Evolutionary conservation across 2,329 filamentous ascomycete genomes (phyloP), one percentile per base, ranked within the genome.

Genomic region (Acrocalymma vagum): DNA sequence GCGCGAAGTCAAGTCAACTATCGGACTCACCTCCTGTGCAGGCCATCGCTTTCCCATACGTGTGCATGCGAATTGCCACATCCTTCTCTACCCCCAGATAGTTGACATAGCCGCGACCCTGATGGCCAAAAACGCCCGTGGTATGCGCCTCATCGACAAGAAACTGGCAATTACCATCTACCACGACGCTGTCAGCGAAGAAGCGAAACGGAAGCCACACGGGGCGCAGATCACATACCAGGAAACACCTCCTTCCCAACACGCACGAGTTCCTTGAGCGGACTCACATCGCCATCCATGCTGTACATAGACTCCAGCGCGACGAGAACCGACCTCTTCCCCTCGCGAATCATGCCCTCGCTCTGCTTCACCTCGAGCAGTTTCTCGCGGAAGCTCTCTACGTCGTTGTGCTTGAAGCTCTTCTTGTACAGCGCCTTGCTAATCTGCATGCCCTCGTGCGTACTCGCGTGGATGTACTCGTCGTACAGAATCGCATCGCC

Each of bases 201-300:
- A n/a, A n/a, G n/a, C n/a, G n/a, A n/a, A n/a, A n/a, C n/a, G n/a
- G n/a, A n/a, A n/a, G n/a, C n/a, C n/a, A n/a, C n/a, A n/a, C n/a
- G n/a, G n/a, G n/a, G n/a, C n/a, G n/a, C n/a, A n/a, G n/a, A n/a
- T n/a, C n/a, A n/a, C n/a, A n/a, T n/a, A n/a, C n/a, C n/a, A 0
- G 84, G 81, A 0, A 90, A 71, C 0, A 79, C 52, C 1, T 70
- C 64, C 25, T 86, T 77, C 0, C 86, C 77, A 8, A 80, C 71
- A 0, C 74, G 62, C 1, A 87, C 74, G 11, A 91, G 78, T 5
- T 83, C 77, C 6, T 61, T 54, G 6, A 93, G 71, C 0, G 85
- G 85, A 0, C 81, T 81, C 10, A 88, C 69, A 51, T 91, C 87
- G 0, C 89, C 88, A 32, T 92, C 88, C 89, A 93, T 93, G 63